phyloP scores from a whole-genome alignment of 331 rosid genomes.

The Malus hybrid region DNA sequence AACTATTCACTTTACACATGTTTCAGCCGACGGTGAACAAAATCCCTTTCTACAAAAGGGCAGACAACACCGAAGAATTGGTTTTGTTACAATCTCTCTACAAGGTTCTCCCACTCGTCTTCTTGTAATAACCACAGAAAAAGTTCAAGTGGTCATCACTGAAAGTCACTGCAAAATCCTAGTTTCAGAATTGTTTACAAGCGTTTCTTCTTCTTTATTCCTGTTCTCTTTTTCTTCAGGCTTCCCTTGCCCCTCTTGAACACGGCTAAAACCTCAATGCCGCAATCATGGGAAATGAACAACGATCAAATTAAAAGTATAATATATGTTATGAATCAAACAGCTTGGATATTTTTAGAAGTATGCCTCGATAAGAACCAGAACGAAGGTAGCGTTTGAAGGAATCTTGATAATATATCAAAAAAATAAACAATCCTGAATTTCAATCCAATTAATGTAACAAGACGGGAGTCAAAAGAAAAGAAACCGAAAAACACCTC shows the following conservation, averaged over 20 bases:
- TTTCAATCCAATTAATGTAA: neutral
- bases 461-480: neutral
- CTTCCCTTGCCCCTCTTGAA: slow-evolving; percentile 60
- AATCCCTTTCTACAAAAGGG: neutral
- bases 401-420: neutral
- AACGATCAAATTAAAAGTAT: too few relatives aligned
- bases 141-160: neutral
- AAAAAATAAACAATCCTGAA: neutral
- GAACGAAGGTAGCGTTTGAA: neutral
- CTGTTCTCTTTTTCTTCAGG: slow-evolving; percentile 57
- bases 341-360: neutral
- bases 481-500: slow-evolving; percentile 40
- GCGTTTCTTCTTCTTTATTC: slow-evolving; percentile 68
- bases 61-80: neutral
- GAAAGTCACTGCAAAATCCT: neutral
- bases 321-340: neutral
- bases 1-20: slow-evolving; percentile 17
- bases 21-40: neutral
- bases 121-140: neutral
- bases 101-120: neutral
- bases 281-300: slow-evolving; percentile 28
- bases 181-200: slow-evolving; percentile 20
- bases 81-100: neutral
- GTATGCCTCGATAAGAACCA: neutral
- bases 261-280: slow-evolving; percentile 83